Evolutionary conservation across 1,284 basidiomycete genomes (phyloP).

Genomic region (Xerocomus nothofagi): DNA sequence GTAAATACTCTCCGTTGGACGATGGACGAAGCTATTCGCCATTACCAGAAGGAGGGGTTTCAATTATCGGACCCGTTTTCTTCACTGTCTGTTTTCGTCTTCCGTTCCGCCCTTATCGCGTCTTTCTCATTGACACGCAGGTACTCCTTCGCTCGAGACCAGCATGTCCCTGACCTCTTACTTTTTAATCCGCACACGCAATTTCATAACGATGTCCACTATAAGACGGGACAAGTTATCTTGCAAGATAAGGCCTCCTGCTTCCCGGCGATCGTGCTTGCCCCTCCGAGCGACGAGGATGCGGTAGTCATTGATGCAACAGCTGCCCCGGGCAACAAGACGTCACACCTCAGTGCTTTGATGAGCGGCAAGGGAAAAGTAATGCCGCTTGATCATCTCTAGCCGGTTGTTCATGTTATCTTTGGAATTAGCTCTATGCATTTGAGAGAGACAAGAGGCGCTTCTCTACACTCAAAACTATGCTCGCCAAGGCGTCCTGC

Average conservation of each 20-base stretch:
- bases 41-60: constrained; percentile 57
- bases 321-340: constrained; percentile 98
- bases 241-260: constrained; percentile 98
- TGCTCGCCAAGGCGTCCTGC: constrained; percentile 81
- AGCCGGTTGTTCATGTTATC: constrained; percentile 8
- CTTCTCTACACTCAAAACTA: constrained; percentile 78
- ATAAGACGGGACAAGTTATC: constrained; percentile 79
- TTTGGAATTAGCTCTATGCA: constrained; percentile 63
- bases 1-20: constrained; percentile 79
- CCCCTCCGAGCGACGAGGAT: constrained; percentile 51
- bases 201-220: constrained; percentile 63
- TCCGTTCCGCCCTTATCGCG: not conserved
- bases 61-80: constrained; percentile 49
- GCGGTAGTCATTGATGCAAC: constrained; percentile 88
- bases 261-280: constrained; percentile 86
- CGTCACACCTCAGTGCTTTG: constrained; percentile 87
- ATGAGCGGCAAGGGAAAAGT: constrained; percentile 83
- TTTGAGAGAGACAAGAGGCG: constrained; percentile 83
- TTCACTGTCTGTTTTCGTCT: constrained; percentile 43
- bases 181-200: constrained; percentile 68
- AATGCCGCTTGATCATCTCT: constrained; percentile 11
- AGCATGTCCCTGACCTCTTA: constrained; percentile 80
- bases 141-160: constrained; percentile 67
- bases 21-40: constrained; percentile 54
- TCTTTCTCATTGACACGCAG: constrained; percentile 33